Evolutionary conservation across 352 stramenopile species (phyloP), one percentile per base, ranked within the genome.

Genomic region (Globisporangium barbulae): DNA sequence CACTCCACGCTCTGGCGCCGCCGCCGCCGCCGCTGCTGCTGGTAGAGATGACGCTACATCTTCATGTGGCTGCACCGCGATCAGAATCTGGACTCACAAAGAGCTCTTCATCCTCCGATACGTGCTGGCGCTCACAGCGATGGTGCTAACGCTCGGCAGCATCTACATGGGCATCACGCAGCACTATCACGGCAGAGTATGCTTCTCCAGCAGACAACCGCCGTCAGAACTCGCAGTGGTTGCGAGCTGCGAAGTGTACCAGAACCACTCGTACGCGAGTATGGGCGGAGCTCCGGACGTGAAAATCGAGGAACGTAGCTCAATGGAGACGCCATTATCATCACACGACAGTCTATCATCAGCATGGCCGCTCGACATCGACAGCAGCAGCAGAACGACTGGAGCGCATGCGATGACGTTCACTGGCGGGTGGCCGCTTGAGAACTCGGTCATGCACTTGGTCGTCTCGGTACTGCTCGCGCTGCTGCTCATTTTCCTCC

Each of bases 401-500:
- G 33, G 33, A 8, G 10, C 33, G 33, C 33, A 9, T 9, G 42
- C 22, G 5, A 48, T 48, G 42, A 22, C 42, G 19, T 21, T 57
- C 30, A 44, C 21, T 19, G 50, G 50, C 50, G 50, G 50, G n/a
- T 57, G 50, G 50, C 31, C 52, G 17, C 25, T 57, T 17, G 52
- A 57, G 30, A 57, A 57, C 52, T 57, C 52, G 30, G 52, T 57
- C 13, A 12, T 17, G 8, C 52, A 57, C 19, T 5, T 57, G 13
- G 31, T 57, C 8, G 31, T 35, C 4, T 35, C 31, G 7, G 17
- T 21, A 31, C 30, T 44, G 7, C 30, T 57, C 30, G 52, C 19
- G 52, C 30, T 57, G 52, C 30, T 57, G 30, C 30, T 57, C 15
- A 21, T 57, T 7, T 57, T 57, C 17, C 15, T 57, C 30, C 30